A percentile compares a stretch with the other conserved stretches of the same genome.
Conservation (phyloP, 345 rosid species). For the Eutrema japonicum region DNA sequence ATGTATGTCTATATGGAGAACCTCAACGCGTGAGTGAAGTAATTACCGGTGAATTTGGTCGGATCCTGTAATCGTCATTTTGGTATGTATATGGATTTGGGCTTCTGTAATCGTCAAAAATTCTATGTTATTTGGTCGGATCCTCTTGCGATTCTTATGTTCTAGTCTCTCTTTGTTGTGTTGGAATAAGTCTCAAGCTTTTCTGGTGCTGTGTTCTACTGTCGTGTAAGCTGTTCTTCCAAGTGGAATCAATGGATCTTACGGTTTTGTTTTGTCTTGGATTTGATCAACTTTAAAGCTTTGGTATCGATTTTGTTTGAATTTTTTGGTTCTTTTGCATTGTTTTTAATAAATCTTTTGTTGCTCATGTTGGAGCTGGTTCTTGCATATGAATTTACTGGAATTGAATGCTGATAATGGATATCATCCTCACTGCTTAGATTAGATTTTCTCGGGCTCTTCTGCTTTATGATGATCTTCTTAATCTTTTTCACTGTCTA, state of each 20-base stretch:
- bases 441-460: background rate
- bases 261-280: too few species aligned
- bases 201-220: too few species aligned
- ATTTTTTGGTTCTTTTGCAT: background rate
- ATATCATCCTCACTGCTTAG: slow-evolving; percentile 9
- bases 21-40: background rate
- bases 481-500: background rate
- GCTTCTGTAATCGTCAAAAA: background rate
- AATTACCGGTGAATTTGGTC: too few species aligned
- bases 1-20: background rate
- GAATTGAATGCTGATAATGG: background rate
- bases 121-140: slow-evolving; percentile 3
- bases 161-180: slow-evolving; percentile 20
- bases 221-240: too few species aligned
- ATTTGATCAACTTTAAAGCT: too few species aligned
- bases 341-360: background rate
- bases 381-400: background rate
- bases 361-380: slow-evolving; percentile 2
- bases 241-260: too few species aligned
- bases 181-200: too few species aligned
- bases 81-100: too few species aligned
- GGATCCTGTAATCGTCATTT: background rate
- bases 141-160: background rate
- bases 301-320: background rate
- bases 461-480: slow-evolving; percentile 7